Evolutionary conservation across 2,329 filamentous ascomycete species (phyloP), one percentile per base, ranked within the genome.

Genomic region (Penicillium sp.): DNA sequence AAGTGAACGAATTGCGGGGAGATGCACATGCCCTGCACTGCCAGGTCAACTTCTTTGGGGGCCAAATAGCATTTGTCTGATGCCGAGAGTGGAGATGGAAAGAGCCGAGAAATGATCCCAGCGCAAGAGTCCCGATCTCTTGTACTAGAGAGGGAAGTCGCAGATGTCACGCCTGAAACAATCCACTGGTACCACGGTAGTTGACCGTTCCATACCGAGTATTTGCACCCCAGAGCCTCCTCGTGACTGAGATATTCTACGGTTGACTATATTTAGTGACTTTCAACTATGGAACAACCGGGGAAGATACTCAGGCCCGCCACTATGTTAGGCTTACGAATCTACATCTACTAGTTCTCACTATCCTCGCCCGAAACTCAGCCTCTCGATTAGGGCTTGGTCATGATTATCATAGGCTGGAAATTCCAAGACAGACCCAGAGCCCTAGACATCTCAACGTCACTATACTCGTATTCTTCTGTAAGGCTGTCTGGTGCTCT

Each of bases 261-360:
- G 19, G 43, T 36, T 5, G 40, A 52, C 50, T 52, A 52, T 33
- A 33, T 23, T 52, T 52, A 52, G 50, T 48, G n/a, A 19, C 16
- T 2, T 29, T 42, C 19, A 19, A 52, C 43, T 45, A 47, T 52
- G 50, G 49, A 36, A 47, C 33, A 16, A 24, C 16, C 9, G 2
- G 16, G 8, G 42, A 24, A 37, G 11, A 39, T n/a, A 6, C 28
- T 29, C 14, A 40, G 23, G 24, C 33, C 26, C 29, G 19, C 21
- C 23, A 43, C 37, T 19, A 28, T 43, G 14, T 43, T 3, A 43
- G 23, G 23, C 39, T 43, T 28, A 19, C 23, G 13, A 14, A 16
- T 43, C 13, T 43, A 43, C 9, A 26, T 28, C 11, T 23, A 42
- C 11, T 16, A 43, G n/a, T 16, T 43, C 14, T 43, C 39, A 43